Percentiles rank a stretch among this genome's conserved stretches.
These are phyloP conservation scores for Sicyos edulis DNA, from an alignment of 306 rosid species.

Conservation along the genomic window DNA sequence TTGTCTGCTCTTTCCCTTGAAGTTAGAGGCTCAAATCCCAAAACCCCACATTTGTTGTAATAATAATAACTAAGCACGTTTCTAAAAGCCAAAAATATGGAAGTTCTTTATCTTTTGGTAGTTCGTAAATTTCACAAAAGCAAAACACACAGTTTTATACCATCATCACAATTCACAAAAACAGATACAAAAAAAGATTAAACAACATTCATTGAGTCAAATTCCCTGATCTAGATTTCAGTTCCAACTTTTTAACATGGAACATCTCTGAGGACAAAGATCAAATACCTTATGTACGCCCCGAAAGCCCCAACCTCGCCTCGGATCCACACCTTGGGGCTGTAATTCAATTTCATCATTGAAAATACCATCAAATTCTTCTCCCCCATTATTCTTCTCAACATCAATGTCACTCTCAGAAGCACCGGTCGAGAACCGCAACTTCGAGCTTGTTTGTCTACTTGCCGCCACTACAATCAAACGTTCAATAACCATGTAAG, in stretches of 20 bases:
- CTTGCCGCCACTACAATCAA: constrained; percentile 34
- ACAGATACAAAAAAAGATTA: neutral
- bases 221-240: neutral
- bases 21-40: no score
- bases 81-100: neutral
- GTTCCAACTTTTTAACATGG: neutral
- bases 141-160: no score
- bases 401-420: constrained; percentile 27
- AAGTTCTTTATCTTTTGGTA: neutral
- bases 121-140: neutral
- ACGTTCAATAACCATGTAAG: constrained; percentile 16
- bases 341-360: constrained; percentile 36
- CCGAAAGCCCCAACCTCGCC: constrained; percentile 80
- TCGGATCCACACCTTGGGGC: constrained; percentile 84
- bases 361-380: constrained; percentile 40
- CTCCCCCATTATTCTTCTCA: constrained; percentile 27
- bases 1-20: no score
- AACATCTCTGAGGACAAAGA: neutral
- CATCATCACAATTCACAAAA: no score
- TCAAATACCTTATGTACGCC: constrained; percentile 90
- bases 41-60: no score
- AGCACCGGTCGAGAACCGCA: constrained; percentile 40
- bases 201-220: neutral
- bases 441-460: constrained; percentile 31
- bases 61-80: neutral